phyloP scores from a whole-genome alignment of 2,329 filamentous ascomycete genomes.

The Diaporthe longicolla region DNA sequence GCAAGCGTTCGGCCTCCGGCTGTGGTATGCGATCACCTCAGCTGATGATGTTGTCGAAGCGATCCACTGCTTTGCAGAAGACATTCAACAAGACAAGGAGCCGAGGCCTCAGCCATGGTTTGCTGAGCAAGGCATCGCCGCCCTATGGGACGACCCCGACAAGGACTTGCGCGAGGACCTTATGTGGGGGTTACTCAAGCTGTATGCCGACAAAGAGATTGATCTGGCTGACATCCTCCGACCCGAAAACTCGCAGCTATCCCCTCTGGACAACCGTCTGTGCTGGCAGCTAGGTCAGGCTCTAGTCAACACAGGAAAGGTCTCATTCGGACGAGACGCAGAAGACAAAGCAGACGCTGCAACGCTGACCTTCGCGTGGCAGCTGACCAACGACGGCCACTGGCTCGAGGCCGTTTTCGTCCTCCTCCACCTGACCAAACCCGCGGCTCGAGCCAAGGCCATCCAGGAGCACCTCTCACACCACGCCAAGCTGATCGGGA shows the following conservation, averaged over 20 bases:
- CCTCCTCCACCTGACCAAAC: slow-evolving; percentile 79
- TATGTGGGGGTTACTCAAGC: slow-evolving; percentile 87
- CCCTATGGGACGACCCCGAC: slow-evolving; percentile 73
- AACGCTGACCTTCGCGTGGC: slow-evolving; percentile 75
- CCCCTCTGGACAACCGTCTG: slow-evolving; percentile 81
- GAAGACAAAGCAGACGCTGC: slow-evolving; percentile 75
- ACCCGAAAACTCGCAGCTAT: slow-evolving; percentile 82
- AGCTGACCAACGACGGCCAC: slow-evolving; percentile 74
- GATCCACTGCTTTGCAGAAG: slow-evolving; percentile 79
- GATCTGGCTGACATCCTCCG: slow-evolving; percentile 79
- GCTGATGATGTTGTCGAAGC: slow-evolving; percentile 80
- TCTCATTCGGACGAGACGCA: slow-evolving; percentile 67
- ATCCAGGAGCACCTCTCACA: slow-evolving; percentile 82
- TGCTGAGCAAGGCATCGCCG: slow-evolving; percentile 69
- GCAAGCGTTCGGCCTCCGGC: slow-evolving; percentile 89
- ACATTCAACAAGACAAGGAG: slow-evolving; percentile 80
- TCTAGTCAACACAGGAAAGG: slow-evolving; percentile 65
- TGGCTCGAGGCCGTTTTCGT: slow-evolving; percentile 83
- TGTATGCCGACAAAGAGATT: slow-evolving; percentile 75
- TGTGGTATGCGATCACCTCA: slow-evolving; percentile 86
- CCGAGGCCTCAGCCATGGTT: slow-evolving; percentile 82
- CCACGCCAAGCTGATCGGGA: slow-evolving; percentile 77
- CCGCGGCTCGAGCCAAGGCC: slow-evolving; percentile 73
- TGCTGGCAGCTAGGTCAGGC: slow-evolving; percentile 88
- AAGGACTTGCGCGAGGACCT: slow-evolving; percentile 78